phyloP scores from a whole-genome alignment of 2,329 filamentous ascomycete genomes.

The Pseudopyricularia javanii region DNA sequence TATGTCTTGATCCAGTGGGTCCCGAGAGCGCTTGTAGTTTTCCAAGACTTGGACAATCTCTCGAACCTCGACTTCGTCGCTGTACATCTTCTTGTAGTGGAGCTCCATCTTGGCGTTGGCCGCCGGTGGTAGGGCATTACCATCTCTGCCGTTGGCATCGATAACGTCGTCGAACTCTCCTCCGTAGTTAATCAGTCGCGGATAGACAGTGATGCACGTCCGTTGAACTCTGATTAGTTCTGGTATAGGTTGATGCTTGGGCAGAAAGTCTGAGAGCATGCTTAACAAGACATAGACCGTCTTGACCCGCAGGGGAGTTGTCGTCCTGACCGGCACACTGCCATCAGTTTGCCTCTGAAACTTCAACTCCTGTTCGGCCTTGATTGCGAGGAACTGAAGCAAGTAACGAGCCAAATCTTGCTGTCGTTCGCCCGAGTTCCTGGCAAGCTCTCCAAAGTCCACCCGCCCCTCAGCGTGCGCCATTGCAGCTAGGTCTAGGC shows the following conservation, averaged over 20 bases:
- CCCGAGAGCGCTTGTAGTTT: constrained; percentile 76
- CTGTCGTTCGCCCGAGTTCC: constrained; percentile 53
- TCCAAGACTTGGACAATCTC: constrained; percentile 77
- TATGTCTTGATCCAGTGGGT: constrained; percentile 78
- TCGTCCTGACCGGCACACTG: constrained; percentile 49
- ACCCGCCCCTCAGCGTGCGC: constrained; percentile 73
- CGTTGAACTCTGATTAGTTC: constrained; percentile 74
- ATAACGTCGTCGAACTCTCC: constrained; percentile 88
- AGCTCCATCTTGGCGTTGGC: constrained; percentile 93
- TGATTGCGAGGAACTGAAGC: constrained; percentile 71
- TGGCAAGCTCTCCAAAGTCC: constrained; percentile 71
- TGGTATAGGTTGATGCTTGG: constrained; percentile 38
- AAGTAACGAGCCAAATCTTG: constrained; percentile 59
- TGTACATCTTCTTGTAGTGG: constrained; percentile 96
- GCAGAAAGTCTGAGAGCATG: constrained; percentile 61
- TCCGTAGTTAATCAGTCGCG: constrained; percentile 89
- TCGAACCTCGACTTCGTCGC: constrained; percentile 74
- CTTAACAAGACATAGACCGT: constrained; percentile 72
- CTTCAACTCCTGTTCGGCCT: constrained; percentile 68
- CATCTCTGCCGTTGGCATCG: constrained; percentile 66
- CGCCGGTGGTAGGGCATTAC: constrained; percentile 67
- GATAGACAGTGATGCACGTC: constrained; percentile 83
- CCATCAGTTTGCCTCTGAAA: constrained; percentile 45
- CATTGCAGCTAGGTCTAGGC: constrained; percentile 73
- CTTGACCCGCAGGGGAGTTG: constrained; percentile 68